These are phyloP conservation scores for Penicillium desertorum DNA, from an alignment of 495 filamentous ascomycete genomes.

Conservation along the genomic window DNA sequence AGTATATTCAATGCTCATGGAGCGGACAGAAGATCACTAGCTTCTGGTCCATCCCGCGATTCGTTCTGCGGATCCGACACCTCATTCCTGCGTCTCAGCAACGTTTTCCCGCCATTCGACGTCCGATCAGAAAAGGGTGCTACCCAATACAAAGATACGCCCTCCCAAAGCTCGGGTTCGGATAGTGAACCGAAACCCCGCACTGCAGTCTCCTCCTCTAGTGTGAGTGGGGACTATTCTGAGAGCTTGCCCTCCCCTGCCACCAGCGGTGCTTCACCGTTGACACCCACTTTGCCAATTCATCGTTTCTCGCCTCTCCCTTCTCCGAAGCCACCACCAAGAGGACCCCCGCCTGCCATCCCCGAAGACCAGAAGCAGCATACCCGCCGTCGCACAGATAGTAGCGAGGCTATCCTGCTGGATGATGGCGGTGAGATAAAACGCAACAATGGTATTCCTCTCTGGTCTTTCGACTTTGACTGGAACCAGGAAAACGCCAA, in stretches of 20 bases:
- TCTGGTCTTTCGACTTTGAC: slow-evolving; percentile 45
- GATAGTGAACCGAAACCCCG: slow-evolving; percentile 41
- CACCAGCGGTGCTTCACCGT: slow-evolving; percentile 42
- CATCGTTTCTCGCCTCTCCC: slow-evolving; percentile 47
- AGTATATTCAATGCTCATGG: slow-evolving; percentile 52
- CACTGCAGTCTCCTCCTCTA: slow-evolving; percentile 34
- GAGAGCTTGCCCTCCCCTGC: slow-evolving; percentile 43
- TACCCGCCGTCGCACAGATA: slow-evolving; percentile 46
- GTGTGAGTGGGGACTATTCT: slow-evolving; percentile 38
- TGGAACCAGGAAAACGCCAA: slow-evolving; percentile 38
- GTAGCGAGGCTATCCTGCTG: slow-evolving; percentile 45
- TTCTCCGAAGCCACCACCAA: slow-evolving; percentile 41
- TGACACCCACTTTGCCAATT: slow-evolving; percentile 47
- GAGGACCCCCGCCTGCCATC: slow-evolving; percentile 39
- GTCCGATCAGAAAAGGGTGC: slow-evolving; percentile 32
- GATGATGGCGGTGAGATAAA: slow-evolving; percentile 26
- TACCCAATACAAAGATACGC: slow-evolving; percentile 31
- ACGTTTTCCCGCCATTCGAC: slow-evolving; percentile 30
- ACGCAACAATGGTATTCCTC: slow-evolving; percentile 34
- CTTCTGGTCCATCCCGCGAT: slow-evolving; percentile 38
- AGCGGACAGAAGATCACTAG: slow-evolving; percentile 32
- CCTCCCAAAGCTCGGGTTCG: slow-evolving; percentile 35
- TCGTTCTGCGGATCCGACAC: slow-evolving; percentile 43
- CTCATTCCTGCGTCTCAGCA: slow-evolving; percentile 48
- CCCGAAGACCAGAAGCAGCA: slow-evolving; percentile 41